These are phyloP conservation scores for Petasospora fabianii DNA, from an alignment of 1,139 yeast species.

Conservation along the genomic window DNA sequence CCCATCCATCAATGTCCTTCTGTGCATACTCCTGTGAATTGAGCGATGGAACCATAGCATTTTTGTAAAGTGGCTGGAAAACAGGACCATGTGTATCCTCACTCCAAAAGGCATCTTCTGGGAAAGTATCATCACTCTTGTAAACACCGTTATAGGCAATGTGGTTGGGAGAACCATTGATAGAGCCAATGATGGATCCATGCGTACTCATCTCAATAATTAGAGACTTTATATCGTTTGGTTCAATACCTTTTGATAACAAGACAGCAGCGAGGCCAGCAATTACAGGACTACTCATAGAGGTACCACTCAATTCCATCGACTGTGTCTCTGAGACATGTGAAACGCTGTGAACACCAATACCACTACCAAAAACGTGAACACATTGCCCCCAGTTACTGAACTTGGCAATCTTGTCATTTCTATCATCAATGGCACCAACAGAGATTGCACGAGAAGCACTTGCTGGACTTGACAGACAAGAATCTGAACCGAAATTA, in stretches of 20 bases:
- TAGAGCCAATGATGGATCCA: conserved; percentile 30
- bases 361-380: conserved; percentile 80
- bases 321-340: conserved; percentile 20
- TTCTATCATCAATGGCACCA: conserved; percentile 79
- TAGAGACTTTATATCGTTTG: conserved; percentile 37
- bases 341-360: conserved; percentile 43
- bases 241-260: conserved; percentile 55
- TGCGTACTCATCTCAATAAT: conserved; percentile 38
- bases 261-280: conserved; percentile 69
- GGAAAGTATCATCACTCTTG: conserved; percentile 30
- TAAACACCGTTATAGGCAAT: conserved; percentile 39
- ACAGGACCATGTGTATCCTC: conserved; percentile 7
- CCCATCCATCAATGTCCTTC: conserved; percentile 11
- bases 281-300: conserved; percentile 83
- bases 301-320: conserved; percentile 67
- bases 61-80: conserved; percentile 1
- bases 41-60: neutral
- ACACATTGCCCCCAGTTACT: conserved; percentile 86
- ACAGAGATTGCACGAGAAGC: conserved; percentile 71
- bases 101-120: conserved; percentile 18
- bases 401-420: conserved; percentile 66
- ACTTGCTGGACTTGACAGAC: conserved; percentile 81
- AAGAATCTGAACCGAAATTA: conserved; percentile 73
- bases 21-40: conserved; percentile 4
- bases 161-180: conserved; percentile 37